Base-by-base conservation (phyloP, 805 yeast genomes). In the Kluyveromyces nonfermentans region DNA sequence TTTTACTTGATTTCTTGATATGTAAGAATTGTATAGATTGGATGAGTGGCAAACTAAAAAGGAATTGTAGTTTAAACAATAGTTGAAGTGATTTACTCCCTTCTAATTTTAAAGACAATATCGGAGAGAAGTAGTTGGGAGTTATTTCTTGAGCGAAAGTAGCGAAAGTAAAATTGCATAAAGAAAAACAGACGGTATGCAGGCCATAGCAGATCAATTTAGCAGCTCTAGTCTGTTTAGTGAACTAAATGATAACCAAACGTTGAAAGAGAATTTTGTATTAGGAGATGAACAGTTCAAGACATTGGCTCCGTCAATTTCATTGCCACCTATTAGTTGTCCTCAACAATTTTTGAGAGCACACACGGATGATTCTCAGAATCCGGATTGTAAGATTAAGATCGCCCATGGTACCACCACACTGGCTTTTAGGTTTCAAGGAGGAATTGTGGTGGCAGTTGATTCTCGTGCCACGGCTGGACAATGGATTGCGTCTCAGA, bases 321-420 rank as follows among this genome's bases (percentile, higher is more conserved):
- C 80, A 43, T 65, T 87, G 59, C 95, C 96, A 25, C 93, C 93
- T 45, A 82, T 85, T 48, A 77, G 89, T 41, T 79, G 82, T 54
- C 97, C 98, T 28, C 78, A 96, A 6, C 95, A 85, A 43, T 90
- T 90, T 62, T 71, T 93, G 53, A 76, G 97, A 64, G 97, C 97
- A n/a, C 97, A 93, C 66, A 93, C 98, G 7, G 98, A 93, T 66
- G 97, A 93, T 65, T 81, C 87, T 16, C 62, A 80, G 48, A 90
- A 89, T 63, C 95, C 95, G 21, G 97, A 88, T 61, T 89, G 95
- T 68, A 84, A 81, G 59, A 90, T 93, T 70, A 90, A 93, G 64
- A 85, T 93, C 59, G 96, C 97, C 18, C 98, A 93, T 67, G 98
- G 98, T 64, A 93, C 98, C n/a, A 93, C 98, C 6, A 93, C 98